Conservation (phyloP, 2,329 filamentous ascomycete species). For the Dothideomycetidae sp. region DNA sequence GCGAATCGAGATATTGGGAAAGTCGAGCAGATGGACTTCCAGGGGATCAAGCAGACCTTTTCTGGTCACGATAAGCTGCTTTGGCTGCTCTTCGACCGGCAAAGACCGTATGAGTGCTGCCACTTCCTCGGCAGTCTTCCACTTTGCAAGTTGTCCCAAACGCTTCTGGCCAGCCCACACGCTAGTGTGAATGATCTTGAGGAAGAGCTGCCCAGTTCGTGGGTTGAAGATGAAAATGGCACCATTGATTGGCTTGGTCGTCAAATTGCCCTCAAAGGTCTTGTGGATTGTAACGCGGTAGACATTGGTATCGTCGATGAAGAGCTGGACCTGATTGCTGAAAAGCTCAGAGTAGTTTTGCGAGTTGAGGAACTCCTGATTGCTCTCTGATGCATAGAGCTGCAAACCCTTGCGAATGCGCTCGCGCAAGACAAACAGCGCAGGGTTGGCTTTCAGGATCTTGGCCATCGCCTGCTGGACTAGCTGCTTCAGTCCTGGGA, state of each 20-base stretch:
- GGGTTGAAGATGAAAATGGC: slow-evolving; percentile 99
- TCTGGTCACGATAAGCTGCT: slow-evolving; percentile 93
- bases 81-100: slow-evolving; percentile 94
- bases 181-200: slow-evolving; percentile 98
- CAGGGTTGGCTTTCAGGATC: slow-evolving; percentile 98
- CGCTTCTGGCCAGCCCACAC: slow-evolving; percentile 99
- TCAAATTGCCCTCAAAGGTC: slow-evolving; percentile 97
- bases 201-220: slow-evolving; percentile 89
- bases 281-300: slow-evolving; percentile 99
- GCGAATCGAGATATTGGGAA: slow-evolving; percentile 97
- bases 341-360: slow-evolving; percentile 99
- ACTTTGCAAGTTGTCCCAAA: slow-evolving; percentile 94
- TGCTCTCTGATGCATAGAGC: slow-evolving; percentile 94
- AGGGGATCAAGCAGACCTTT: slow-evolving; percentile 95
- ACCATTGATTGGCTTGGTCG: slow-evolving; percentile 97
- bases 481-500: slow-evolving; percentile 89
- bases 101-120: slow-evolving; percentile 89
- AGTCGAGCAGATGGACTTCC: slow-evolving; percentile 92
- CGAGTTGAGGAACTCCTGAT: slow-evolving; percentile 97
- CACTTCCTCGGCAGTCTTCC: slow-evolving; percentile 99
- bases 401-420: slow-evolving; percentile 97
- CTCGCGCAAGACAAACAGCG: slow-evolving; percentile 87
- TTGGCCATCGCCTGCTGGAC: slow-evolving; percentile 98
- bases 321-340: slow-evolving; percentile 96
- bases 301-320: slow-evolving; percentile 98